Conservation (phyloP, 106 monocot genomes). For the Dioscorea alata region DNA sequence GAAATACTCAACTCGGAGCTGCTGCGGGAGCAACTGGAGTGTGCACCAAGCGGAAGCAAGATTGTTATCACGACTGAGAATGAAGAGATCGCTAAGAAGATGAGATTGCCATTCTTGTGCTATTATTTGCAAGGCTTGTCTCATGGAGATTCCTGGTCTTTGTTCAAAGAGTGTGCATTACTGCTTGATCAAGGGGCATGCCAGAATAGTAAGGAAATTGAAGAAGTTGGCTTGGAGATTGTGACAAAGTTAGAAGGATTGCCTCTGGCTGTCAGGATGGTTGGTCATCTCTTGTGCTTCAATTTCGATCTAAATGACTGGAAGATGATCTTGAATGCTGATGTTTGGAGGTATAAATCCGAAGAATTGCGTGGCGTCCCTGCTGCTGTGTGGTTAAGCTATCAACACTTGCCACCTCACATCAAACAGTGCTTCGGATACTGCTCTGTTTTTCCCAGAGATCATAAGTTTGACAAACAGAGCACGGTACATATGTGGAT, state of each 20-base stretch:
- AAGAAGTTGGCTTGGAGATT: background rate
- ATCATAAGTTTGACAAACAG: slow-evolving; percentile 5
- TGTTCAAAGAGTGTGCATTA: background rate
- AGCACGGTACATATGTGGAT: slow-evolving; percentile 18
- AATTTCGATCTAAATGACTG: background rate
- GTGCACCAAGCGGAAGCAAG: background rate
- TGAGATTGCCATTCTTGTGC: background rate
- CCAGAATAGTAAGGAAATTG: background rate
- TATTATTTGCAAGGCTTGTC: background rate
- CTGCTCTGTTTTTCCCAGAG: slow-evolving; percentile 23
- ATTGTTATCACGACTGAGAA: background rate
- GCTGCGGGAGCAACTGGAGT: background rate
- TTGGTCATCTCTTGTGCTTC: background rate
- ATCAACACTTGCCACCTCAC: slow-evolving; percentile 11
- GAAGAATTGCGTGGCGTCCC: slow-evolving; percentile 2
- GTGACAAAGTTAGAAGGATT: background rate
- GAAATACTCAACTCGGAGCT: background rate
- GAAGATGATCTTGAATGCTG: background rate
- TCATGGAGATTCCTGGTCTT: background rate
- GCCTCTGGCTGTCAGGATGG: background rate
- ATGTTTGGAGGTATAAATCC: background rate
- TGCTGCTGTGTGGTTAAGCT: slow-evolving; percentile 24
- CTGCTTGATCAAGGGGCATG: background rate
- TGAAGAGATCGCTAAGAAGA: background rate
- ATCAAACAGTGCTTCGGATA: slow-evolving; percentile 24